Evolutionary conservation across 2,329 filamentous ascomycete species (phyloP), one percentile per base, ranked within the genome.

Genomic region (Beauveria scarabaeidicola): DNA sequence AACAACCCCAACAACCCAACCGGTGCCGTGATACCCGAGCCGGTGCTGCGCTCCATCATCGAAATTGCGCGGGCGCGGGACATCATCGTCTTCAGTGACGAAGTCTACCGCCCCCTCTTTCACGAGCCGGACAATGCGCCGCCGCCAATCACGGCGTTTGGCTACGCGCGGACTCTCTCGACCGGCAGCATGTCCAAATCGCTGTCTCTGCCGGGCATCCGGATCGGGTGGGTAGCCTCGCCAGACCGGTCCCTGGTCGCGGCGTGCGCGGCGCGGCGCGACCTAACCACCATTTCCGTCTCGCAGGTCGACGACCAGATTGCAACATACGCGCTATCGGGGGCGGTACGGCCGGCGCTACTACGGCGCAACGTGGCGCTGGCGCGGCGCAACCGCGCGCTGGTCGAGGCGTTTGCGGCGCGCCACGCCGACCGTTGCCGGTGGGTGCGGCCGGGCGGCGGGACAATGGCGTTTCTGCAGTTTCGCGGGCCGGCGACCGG

Each of bases 1-100:
- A 85, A 87, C 72, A 94, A 92, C 67, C 90, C 90, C 1, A 90
- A 92, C 72, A 95, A 96, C 67, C 90, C 91, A 0, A 92, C 87
- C 0, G 90, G 91, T 6, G 82, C 85, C 10, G 79, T 87, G 3
- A 85, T 91, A 19, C 83, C 85, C 0, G 83, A 79, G 48, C 69
- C 78, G 1, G 78, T 83, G 13, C 77, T 95, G 1, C 71, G 83
- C 58, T 67, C 79, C 3, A 80, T 94, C 62, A 75, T 90, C 41
- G 76, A 81, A 3, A 73, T 92, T 58, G 89, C 89, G 3, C 75
- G 78, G 58, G 74, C 81, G 41, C 80, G 83, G 41, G 77, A 80
- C 58, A 85, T 94, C 58, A 83, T 81, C 52, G 75, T 96, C 57
- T 77, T 93, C 61, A 82, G 82, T 8, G 90, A 95, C 67, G 90